Evolutionary conservation across 371 early-diverging fungal species (phyloP).

Genomic region (Furculomyces boomerangus): DNA sequence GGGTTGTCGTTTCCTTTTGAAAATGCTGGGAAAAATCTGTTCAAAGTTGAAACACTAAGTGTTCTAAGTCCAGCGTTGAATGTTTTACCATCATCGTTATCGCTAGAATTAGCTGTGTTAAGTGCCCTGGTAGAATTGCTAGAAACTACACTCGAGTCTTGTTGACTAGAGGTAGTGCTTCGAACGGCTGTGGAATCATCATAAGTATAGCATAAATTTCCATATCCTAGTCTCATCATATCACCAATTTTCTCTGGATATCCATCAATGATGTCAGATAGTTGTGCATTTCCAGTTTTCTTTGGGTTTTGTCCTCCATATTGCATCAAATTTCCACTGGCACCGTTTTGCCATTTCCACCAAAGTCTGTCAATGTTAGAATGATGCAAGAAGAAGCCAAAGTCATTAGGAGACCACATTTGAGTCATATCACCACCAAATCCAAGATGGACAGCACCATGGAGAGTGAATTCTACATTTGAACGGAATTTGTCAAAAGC

Average conservation of each 20-base stretch:
- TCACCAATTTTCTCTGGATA: constrained; percentile 9
- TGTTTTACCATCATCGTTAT: constrained; percentile 4
- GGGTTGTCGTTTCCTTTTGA: neutral
- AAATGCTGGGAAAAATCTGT: constrained; percentile 6
- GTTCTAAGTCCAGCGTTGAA: constrained; percentile 4
- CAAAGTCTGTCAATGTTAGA: constrained; percentile 31
- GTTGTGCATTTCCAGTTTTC: neutral
- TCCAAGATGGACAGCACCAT: constrained; percentile 27
- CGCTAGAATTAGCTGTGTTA: neutral
- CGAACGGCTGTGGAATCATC: constrained; percentile 3
- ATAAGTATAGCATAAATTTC: constrained; percentile 18
- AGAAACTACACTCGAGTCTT: neutral
- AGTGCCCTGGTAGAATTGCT: neutral
- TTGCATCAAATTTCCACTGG: constrained; percentile 5
- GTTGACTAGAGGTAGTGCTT: neutral
- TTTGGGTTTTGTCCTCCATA: neutral
- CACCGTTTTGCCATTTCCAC: constrained; percentile 25
- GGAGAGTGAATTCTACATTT: constrained; percentile 24
- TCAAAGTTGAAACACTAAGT: constrained; percentile 1
- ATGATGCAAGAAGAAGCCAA: constrained; percentile 30
- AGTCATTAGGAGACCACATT: constrained; percentile 25
- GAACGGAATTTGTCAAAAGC: constrained; percentile 16
- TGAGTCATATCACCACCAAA: constrained; percentile 29
- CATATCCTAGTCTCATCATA: constrained; percentile 19
- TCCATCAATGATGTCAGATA: constrained; percentile 6